Base-by-base conservation (phyloP, 495 filamentous ascomycete genomes). In the Penicillium riverlandense region DNA sequence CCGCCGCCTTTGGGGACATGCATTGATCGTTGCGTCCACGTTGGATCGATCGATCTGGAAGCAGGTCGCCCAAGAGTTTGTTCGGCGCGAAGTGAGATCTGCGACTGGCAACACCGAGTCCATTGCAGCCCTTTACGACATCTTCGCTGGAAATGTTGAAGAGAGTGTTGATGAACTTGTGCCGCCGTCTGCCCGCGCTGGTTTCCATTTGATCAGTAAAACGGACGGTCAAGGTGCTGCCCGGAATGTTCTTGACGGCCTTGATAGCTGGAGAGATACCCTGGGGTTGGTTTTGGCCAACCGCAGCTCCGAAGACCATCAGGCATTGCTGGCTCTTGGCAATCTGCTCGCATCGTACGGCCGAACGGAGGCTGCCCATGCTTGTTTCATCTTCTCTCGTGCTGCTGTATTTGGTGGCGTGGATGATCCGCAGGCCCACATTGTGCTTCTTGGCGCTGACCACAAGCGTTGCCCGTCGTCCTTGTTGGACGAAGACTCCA, bases 121-220 rank as follows among this genome's bases (percentile, higher is more conserved):
- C 8, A 71, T 97, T 34, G 89, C 94, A 12, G 85, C 89, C 6
- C 67, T 97, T 10, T 99, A 97, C 59, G 85, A 90, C 52, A 82
- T 95, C 6, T 86, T 99, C 47, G 90, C 90, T 28, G 90, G 92
- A 0, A 97, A 96, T 54, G 79, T 83, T 46, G 91, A 96, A 44
- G 94, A 97, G 50, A 91, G 89, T 48, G 79, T 97, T 29, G 92
- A 99, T 60, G 90, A 96, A 55, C 80, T 99, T 37, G 92, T 99
- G n/a, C 91, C 92, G 8, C 84, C 84, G 15, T 92, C 90, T 43
- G 94, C 92, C 34, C 78, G 94, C 29, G 87, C 90, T 37, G 94
- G 94, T 6, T 78, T 96, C 46, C 88, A 92, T 58, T 84, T 99
- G 71, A 75, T 94, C 47, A 88, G 82, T 54, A 84, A 81, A 40